A percentile compares a stretch with the other conserved stretches of the same genome.
Conservation (phyloP, 2,329 filamentous ascomycete species). For the Beauveria sp. region DNA sequence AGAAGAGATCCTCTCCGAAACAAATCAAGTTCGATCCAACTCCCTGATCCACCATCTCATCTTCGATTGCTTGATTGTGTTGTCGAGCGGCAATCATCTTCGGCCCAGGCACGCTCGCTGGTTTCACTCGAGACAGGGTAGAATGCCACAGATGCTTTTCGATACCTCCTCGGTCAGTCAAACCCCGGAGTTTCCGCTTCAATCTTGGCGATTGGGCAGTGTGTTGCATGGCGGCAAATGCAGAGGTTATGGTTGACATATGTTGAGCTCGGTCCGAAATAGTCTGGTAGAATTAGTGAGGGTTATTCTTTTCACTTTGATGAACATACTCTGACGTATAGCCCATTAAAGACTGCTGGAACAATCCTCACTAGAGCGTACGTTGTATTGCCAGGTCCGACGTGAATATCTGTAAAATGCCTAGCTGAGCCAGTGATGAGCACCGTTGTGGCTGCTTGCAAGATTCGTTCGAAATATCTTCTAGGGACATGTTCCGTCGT, state of each 20-base stretch:
- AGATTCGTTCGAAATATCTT: not conserved
- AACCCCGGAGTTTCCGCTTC: constrained; percentile 21
- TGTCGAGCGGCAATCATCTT: not conserved
- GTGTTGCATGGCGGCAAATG: constrained; percentile 24
- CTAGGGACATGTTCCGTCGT: not conserved
- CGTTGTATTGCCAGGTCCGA: constrained; percentile 13
- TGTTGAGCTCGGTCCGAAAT: constrained; percentile 21
- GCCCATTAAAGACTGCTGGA: constrained; percentile 29
- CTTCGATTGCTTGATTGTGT: too few relatives aligned
- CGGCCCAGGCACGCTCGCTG: not conserved
- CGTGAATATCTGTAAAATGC: constrained; percentile 17
- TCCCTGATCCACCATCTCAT: not conserved
- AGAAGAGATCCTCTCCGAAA: not conserved
- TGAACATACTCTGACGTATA: constrained; percentile 26
- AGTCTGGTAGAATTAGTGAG: constrained; percentile 13
- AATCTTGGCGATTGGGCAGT: constrained; percentile 27
- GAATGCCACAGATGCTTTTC: not conserved
- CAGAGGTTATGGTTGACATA: constrained; percentile 22
- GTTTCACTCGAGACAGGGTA: not conserved
- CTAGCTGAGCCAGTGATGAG: constrained; percentile 20
- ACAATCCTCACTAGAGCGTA: constrained; percentile 21
- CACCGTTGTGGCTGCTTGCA: constrained; percentile 19
- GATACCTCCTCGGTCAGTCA: constrained; percentile 2
- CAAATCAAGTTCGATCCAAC: not conserved
- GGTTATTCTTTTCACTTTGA: too few relatives aligned